Conservation (phyloP, 106 monocot species). For the Allium sativum region DNA sequence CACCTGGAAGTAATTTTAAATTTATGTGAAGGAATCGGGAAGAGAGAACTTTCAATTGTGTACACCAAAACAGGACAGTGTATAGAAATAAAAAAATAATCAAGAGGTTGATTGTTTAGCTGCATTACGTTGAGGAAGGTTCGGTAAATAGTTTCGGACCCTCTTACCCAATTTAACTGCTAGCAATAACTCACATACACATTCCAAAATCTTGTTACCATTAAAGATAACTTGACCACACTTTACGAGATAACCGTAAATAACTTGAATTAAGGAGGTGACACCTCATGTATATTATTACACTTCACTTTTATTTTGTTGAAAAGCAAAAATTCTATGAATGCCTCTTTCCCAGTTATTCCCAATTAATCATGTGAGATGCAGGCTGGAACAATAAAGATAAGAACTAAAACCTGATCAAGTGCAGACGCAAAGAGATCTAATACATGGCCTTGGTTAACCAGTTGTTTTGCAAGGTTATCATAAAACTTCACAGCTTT, state of each 20-base stretch:
- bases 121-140: no score
- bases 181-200: no score
- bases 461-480: conserved; percentile 82
- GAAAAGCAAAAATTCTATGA: not conserved
- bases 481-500: conserved; percentile 99
- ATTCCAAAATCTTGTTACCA: no score
- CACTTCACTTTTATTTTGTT: not conserved
- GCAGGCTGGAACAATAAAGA: not conserved
- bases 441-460: conserved; percentile 91
- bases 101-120: not conserved
- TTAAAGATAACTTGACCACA: no score
- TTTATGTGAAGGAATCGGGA: not conserved
- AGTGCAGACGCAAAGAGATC: conserved; percentile 97
- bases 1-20: conserved; percentile 36
- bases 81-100: not conserved
- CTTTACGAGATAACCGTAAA: no score
- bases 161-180: no score
- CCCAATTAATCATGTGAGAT: no score
- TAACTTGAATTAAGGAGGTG: no score
- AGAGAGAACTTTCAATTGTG: not conserved
- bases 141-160: no score
- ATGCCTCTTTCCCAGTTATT: not conserved
- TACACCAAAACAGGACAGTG: not conserved
- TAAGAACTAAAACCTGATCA: conserved; percentile 64
- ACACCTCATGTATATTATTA: no score